phyloP scores from a whole-genome alignment of 2,329 filamentous ascomycete species.

The Xylaria sp. region DNA sequence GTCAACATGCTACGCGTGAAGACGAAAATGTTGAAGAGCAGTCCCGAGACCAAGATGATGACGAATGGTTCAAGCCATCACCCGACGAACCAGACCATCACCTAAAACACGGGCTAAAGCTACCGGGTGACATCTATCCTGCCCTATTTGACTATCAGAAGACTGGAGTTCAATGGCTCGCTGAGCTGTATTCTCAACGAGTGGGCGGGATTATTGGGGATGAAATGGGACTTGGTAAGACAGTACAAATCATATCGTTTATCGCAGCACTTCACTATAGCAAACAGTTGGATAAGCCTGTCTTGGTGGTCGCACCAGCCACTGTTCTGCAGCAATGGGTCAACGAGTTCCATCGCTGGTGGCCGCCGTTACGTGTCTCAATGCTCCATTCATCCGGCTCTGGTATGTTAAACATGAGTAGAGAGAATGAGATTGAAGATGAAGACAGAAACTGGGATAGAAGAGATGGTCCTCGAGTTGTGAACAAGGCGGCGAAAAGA shows the following conservation, averaged over 20 bases:
- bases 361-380: slow-evolving; percentile 96
- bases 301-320: slow-evolving; percentile 91
- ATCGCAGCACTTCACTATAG: slow-evolving; percentile 93
- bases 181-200: slow-evolving; percentile 87
- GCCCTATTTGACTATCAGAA: slow-evolving; percentile 97
- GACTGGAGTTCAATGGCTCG: slow-evolving; percentile 95
- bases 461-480: slow-evolving; percentile 59
- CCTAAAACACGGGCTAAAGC: slow-evolving; percentile 78
- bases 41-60: slow-evolving; percentile 54
- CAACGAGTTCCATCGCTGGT: slow-evolving; percentile 98
- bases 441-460: slow-evolving; percentile 64
- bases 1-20: slow-evolving; percentile 49
- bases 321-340: slow-evolving; percentile 98
- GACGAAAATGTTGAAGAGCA: slow-evolving; percentile 55
- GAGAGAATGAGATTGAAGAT: slow-evolving; percentile 68
- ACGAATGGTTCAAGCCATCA: slow-evolving; percentile 85
- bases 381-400: slow-evolving; percentile 96
- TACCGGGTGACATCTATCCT: slow-evolving; percentile 93
- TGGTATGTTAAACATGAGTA: slow-evolving; percentile 86
- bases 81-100: slow-evolving; percentile 81
- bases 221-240: slow-evolving; percentile 99
- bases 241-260: slow-evolving; percentile 77
- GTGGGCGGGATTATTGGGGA: slow-evolving; percentile 96
- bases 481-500: slow-evolving; percentile 75
- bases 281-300: slow-evolving; percentile 81